Percentiles rank a stretch among this genome's conserved stretches.
Evolutionary conservation across 257 asterid species (phyloP).

Genomic region (Gentiana dahurica): DNA sequence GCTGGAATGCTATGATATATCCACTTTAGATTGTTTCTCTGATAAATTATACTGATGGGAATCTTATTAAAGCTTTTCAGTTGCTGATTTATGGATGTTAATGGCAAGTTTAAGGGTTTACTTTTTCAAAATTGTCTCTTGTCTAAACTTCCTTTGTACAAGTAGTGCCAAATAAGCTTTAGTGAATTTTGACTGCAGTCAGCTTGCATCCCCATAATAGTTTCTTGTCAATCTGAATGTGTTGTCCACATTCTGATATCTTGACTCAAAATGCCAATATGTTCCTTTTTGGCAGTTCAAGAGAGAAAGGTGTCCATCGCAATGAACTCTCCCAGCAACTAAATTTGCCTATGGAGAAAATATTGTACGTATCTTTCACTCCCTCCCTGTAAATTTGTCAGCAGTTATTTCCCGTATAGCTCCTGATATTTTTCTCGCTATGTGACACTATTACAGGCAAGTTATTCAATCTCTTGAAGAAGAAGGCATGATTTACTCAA

Average conservation of each 20-base stretch:
- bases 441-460: conserved; percentile 30
- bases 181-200: no score
- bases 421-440: conserved; percentile 10
- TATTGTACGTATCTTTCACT: conserved; percentile 34
- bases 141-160: no score
- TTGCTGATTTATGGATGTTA: no score
- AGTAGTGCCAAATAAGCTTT: no score
- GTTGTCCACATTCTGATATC: not conserved
- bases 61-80: no score
- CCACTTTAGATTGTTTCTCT: no score
- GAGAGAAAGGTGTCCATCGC: conserved; percentile 55
- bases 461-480: conserved; percentile 47
- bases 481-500: conserved; percentile 66
- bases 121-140: no score
- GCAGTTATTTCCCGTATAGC: conserved; percentile 3
- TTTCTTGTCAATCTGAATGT: not conserved
- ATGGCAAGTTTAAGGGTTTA: no score
- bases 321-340: conserved; percentile 43
- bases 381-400: conserved; percentile 1
- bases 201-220: not conserved
- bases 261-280: conserved; percentile 7
- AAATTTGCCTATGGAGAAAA: conserved; percentile 37
- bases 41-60: no score
- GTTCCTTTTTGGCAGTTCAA: conserved; percentile 29
- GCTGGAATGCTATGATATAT: no score